Evolutionary conservation across 495 filamentous ascomycete species (phyloP).

Genomic region (Penicillium psychrofluorescens): DNA sequence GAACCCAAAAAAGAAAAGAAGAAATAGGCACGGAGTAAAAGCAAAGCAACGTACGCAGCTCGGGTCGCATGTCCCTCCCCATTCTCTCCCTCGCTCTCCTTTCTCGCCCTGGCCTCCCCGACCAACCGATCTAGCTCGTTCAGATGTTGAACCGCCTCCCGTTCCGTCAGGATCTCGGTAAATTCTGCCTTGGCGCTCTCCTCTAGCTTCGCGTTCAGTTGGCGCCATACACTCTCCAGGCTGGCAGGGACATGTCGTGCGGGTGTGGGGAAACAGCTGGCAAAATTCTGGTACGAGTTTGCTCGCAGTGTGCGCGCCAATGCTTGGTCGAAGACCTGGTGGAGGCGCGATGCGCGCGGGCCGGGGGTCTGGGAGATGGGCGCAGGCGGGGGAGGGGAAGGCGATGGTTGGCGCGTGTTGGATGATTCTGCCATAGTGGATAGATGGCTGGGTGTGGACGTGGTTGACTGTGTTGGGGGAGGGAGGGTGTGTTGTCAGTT

Average conservation of each 20-base stretch:
- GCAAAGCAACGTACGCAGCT: conserved; percentile 30
- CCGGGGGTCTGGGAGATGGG: conserved; percentile 60
- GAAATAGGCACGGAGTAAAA: background rate
- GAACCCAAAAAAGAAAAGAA: background rate
- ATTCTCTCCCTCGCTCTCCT: conserved; percentile 28
- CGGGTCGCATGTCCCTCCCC: conserved; percentile 5
- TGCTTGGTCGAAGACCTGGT: conserved; percentile 61
- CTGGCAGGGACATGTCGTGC: conserved; percentile 61
- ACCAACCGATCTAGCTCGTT: conserved; percentile 78
- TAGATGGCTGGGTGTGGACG: background rate
- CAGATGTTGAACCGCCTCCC: conserved; percentile 63
- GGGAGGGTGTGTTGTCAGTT: background rate
- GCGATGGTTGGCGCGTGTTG: conserved; percentile 19
- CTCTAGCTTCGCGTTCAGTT: conserved; percentile 61
- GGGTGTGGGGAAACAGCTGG: conserved; percentile 81
- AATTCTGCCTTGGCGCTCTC: conserved; percentile 62
- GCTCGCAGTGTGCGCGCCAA: conserved; percentile 64
- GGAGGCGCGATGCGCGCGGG: conserved; percentile 64
- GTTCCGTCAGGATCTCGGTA: conserved; percentile 61
- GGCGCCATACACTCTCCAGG: conserved; percentile 59
- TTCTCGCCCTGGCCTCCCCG: conserved; percentile 57
- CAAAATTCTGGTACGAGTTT: conserved; percentile 71
- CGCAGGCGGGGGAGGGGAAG: conserved; percentile 48
- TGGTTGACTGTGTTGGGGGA: background rate
- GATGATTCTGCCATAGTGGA: conserved; percentile 12